A percentile compares a stretch with the other conserved stretches of the same genome.
Conservation (phyloP, 139 green algal genomes). For the Chlamydomonas sp. region DNA sequence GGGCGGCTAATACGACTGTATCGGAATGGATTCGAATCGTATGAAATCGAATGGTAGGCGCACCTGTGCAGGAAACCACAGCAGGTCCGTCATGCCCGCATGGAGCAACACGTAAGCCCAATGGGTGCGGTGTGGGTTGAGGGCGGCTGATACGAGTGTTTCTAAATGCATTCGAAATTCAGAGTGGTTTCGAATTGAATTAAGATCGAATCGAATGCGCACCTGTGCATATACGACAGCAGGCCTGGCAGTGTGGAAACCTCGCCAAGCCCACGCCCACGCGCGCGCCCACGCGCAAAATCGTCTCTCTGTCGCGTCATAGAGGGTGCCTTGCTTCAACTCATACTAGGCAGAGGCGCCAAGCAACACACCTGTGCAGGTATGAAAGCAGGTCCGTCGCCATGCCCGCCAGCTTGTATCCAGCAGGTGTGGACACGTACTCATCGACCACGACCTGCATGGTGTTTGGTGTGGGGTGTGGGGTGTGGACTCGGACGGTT, state of each 20-base stretch:
- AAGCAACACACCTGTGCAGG: slow-evolving; percentile 11
- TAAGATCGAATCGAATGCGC: no score
- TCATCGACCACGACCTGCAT: slow-evolving; percentile 66
- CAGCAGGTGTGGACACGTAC: slow-evolving; percentile 32
- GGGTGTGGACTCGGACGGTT: not conserved
- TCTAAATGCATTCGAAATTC: no score
- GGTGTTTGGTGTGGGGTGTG: slow-evolving; percentile 16
- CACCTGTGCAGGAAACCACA: no score
- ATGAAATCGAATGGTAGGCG: no score
- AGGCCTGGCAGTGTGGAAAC: not conserved
- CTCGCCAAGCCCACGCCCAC: not conserved
- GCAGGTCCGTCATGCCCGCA: no score
- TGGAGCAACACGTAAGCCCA: no score
- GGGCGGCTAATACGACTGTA: no score
- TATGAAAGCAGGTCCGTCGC: slow-evolving; percentile 5
- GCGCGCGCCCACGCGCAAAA: not conserved
- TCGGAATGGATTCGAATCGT: no score
- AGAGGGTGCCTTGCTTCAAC: not conserved
- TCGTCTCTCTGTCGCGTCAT: not conserved
- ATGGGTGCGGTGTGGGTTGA: no score
- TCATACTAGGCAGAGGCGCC: not conserved
- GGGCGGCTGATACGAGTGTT: no score
- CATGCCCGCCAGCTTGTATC: slow-evolving; percentile 9
- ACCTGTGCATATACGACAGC: slow-evolving; percentile 1
- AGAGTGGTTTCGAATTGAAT: no score